phyloP scores from a whole-genome alignment of 169 alveolate species.

The Plasmodium falciparum region DNA sequence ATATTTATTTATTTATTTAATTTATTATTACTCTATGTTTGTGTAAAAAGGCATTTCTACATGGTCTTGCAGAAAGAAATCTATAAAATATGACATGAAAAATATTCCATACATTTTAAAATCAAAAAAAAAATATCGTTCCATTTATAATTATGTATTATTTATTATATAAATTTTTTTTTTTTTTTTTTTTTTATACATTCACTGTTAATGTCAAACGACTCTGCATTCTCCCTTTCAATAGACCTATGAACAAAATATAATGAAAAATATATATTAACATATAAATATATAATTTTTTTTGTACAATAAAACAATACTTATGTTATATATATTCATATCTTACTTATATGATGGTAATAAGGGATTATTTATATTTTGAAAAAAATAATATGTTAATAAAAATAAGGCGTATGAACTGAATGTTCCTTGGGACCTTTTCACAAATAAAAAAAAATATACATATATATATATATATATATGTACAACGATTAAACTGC shows the following conservation, averaged over 20 bases:
- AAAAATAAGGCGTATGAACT: conserved; percentile 89
- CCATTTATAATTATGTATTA: no score
- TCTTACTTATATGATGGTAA: conserved; percentile 83
- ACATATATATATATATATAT: conserved; percentile 20
- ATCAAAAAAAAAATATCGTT: not conserved
- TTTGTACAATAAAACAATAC: conserved; percentile 1
- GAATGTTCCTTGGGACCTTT: conserved; percentile 83
- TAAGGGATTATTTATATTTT: conserved; percentile 83
- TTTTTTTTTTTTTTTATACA: conserved; percentile 18
- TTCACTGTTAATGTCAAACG: conserved; percentile 71
- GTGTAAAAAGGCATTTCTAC: conserved; percentile 74
- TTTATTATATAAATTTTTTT: not conserved
- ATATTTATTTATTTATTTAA: not conserved
- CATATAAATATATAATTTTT: not conserved
- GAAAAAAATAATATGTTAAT: conserved; percentile 85
- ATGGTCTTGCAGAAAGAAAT: conserved; percentile 57
- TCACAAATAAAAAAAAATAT: not conserved
- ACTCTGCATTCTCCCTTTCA: conserved; percentile 38
- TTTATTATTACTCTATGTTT: conserved; percentile 15
- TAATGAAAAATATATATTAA: not conserved
- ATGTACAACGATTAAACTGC: not conserved
- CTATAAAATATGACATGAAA: conserved; percentile 7
- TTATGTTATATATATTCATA: conserved; percentile 2
- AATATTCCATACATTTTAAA: not conserved
- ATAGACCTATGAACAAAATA: conserved; percentile 28